Evolutionary conservation across 176 grass and related monocot genomes (phyloP).

Genomic region (Lolium rigidum): DNA sequence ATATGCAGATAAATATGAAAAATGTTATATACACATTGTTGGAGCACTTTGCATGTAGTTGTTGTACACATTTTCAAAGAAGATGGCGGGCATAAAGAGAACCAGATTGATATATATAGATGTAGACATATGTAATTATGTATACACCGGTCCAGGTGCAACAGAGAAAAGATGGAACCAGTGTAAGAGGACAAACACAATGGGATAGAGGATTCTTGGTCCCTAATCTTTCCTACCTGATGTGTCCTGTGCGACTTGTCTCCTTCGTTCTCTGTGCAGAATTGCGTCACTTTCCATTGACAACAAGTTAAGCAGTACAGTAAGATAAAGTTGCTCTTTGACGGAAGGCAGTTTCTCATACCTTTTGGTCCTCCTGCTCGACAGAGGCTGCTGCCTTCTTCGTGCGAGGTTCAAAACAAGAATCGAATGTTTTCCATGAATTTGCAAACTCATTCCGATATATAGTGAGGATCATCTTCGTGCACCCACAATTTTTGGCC

Average conservation of each 20-base stretch:
- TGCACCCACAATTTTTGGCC: no score
- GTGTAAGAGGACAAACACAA: conserved; percentile 45
- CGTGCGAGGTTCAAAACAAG: no score
- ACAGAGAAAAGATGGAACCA: conserved; percentile 31
- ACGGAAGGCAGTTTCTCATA: conserved; percentile 10
- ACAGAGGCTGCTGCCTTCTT: background rate
- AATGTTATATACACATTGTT: background rate
- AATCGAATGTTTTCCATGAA: no score
- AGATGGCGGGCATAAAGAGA: background rate
- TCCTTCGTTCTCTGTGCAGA: conserved; percentile 44
- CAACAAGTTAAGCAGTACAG: conserved; percentile 62
- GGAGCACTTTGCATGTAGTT: background rate
- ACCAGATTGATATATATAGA: background rate
- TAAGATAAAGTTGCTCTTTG: conserved; percentile 34
- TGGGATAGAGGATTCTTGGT: conserved; percentile 37
- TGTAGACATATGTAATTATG: background rate
- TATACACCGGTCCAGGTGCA: conserved; percentile 1
- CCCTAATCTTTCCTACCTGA: conserved; percentile 41
- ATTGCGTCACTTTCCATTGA: conserved; percentile 68
- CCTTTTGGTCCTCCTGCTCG: conserved; percentile 27
- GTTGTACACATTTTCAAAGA: background rate
- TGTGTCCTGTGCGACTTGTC: conserved; percentile 52
- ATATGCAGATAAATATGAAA: background rate
- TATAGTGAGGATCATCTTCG: no score
- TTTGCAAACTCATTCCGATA: no score